Evolutionary conservation across 177 flowering plant species (phyloP).

Genomic region (Tripterygium wilfordii): DNA sequence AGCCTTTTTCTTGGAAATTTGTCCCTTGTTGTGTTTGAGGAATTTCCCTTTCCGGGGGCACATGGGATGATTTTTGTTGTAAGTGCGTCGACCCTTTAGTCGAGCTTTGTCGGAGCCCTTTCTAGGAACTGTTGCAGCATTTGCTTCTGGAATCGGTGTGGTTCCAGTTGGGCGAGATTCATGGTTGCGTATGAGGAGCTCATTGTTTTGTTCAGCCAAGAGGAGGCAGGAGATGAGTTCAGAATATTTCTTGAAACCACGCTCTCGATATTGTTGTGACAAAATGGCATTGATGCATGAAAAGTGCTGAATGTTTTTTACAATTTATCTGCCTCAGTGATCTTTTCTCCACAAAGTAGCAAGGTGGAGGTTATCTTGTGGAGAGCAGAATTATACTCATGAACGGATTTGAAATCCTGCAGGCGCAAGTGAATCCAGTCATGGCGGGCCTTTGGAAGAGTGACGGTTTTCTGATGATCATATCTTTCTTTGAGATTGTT

Average conservation of each 20-base stretch:
- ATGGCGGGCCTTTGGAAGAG: slow-evolving; percentile 9
- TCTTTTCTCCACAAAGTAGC: slow-evolving; percentile 10
- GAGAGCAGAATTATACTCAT: slow-evolving; percentile 8
- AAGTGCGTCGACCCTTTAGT: too few relatives aligned
- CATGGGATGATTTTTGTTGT: too few relatives aligned
- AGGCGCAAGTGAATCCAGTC: slow-evolving; percentile 11
- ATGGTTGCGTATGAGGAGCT: slow-evolving; percentile 12
- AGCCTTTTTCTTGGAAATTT: too few relatives aligned
- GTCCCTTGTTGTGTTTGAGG: too few relatives aligned
- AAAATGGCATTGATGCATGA: slow-evolving; percentile 7
- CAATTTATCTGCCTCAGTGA: slow-evolving; percentile 7
- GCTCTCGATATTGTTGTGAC: slow-evolving; percentile 5
- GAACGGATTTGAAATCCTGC: slow-evolving; percentile 16
- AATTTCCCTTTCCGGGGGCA: too few relatives aligned
- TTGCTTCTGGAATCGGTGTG: not conserved
- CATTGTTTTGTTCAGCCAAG: slow-evolving; percentile 10
- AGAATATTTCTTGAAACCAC: slow-evolving; percentile 3
- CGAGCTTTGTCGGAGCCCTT: too few relatives aligned
- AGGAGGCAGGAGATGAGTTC: slow-evolving; percentile 10
- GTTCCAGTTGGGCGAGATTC: not conserved
- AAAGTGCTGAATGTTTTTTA: slow-evolving; percentile 9
- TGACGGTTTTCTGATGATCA: slow-evolving; percentile 5
- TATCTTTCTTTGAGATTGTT: slow-evolving; percentile 10
- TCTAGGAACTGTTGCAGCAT: too few relatives aligned
- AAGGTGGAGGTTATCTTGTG: not conserved